phyloP scores from a whole-genome alignment of 768 basidiomycete genomes.

The Termitomyces eurrhizus region DNA sequence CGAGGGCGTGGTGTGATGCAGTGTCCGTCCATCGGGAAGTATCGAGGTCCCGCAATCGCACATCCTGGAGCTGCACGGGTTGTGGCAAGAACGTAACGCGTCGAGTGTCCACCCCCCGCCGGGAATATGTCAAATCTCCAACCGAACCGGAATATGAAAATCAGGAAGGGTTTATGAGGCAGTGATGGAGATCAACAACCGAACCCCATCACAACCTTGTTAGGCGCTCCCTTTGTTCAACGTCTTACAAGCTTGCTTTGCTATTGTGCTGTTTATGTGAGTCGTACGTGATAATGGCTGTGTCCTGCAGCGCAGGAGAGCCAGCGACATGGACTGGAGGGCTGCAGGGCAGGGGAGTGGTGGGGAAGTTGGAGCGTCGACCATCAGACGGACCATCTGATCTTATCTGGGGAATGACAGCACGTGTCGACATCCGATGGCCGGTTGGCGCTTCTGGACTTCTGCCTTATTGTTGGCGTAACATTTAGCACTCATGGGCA shows the following conservation, averaged over 20 bases:
- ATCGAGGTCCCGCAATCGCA: neutral
- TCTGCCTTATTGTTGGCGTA: conserved; percentile 4
- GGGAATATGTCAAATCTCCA: neutral
- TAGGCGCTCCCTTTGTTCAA: conserved; percentile 1
- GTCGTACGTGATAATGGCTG: neutral
- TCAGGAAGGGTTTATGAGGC: neutral
- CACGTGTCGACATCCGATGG: neutral
- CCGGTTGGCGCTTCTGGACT: neutral
- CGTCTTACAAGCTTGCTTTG: neutral
- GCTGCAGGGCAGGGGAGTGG: neutral
- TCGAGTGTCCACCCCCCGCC: neutral
- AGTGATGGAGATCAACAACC: neutral
- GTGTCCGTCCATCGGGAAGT: neutral
- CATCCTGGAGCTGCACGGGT: too few relatives aligned
- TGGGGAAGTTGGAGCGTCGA: neutral
- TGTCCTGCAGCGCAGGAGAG: neutral
- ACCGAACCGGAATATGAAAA: neutral
- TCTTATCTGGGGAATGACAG: neutral
- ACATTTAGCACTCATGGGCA: neutral
- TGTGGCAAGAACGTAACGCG: neutral
- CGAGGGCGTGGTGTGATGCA: neutral
- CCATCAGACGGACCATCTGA: neutral
- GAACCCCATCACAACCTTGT: neutral
- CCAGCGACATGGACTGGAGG: neutral
- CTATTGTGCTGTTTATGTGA: neutral